Evolutionary conservation across 202 grass and related monocot species (phyloP).

Genomic region (Schoenoplectus tabernaemontani): DNA sequence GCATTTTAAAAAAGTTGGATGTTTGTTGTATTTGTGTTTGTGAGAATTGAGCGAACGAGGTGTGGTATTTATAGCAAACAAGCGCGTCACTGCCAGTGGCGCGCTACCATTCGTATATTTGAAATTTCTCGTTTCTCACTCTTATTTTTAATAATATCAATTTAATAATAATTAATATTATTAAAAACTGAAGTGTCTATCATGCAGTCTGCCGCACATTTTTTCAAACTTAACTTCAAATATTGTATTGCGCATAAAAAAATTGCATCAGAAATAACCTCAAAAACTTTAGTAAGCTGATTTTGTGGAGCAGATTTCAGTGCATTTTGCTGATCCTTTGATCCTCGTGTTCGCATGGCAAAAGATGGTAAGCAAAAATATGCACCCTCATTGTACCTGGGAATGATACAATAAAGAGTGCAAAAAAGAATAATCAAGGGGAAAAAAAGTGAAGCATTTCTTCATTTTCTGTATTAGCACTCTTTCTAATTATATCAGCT

Average conservation of each 20-base stretch:
- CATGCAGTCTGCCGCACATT: not conserved
- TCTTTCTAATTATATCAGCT: not conserved
- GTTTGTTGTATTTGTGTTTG: too few species aligned
- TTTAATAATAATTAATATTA: too few species aligned
- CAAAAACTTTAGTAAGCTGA: slow-evolving; percentile 71
- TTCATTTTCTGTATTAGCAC: not conserved
- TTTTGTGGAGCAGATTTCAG: slow-evolving; percentile 66
- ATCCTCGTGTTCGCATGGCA: slow-evolving; percentile 89
- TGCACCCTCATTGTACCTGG: slow-evolving; percentile 80
- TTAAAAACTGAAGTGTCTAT: not conserved
- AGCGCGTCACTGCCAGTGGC: too few species aligned
- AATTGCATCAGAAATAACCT: slow-evolving; percentile 40
- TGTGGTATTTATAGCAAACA: too few species aligned
- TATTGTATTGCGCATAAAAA: not conserved
- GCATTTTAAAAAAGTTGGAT: too few species aligned
- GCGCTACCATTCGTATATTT: too few species aligned
- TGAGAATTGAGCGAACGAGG: too few species aligned
- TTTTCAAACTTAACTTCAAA: too few species aligned
- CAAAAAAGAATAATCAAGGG: not conserved
- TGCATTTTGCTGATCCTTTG: slow-evolving; percentile 81
- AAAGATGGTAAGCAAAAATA: slow-evolving; percentile 84
- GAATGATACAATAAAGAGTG: slow-evolving; percentile 23
- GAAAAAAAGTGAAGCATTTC: not conserved
- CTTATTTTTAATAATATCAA: too few species aligned
- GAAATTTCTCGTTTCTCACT: too few species aligned